phyloP scores from a whole-genome alignment of 108 stramenopile species.

The Nitzschia sp. region DNA sequence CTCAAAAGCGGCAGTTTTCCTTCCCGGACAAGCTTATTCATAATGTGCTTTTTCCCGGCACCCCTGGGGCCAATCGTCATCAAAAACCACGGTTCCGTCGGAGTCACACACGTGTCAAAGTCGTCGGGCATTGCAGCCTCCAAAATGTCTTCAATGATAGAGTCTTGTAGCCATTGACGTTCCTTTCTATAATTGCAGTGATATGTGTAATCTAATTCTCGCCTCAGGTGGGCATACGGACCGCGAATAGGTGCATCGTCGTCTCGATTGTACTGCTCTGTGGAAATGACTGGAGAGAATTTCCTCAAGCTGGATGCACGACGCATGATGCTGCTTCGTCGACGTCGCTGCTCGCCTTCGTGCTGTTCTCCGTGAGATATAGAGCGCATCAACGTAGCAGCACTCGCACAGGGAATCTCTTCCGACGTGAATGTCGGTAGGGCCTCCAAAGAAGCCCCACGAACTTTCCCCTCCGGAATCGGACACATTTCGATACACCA shows the following conservation, averaged over 20 bases:
- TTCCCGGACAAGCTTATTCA: slow-evolving; percentile 55
- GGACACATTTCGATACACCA: neutral
- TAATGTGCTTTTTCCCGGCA: slow-evolving; percentile 76
- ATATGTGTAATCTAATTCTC: slow-evolving; percentile 49
- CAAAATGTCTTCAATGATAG: slow-evolving; percentile 67
- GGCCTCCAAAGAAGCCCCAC: neutral
- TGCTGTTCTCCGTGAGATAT: neutral
- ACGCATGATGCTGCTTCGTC: neutral
- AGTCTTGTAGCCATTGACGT: slow-evolving; percentile 89
- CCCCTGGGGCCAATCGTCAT: slow-evolving; percentile 87
- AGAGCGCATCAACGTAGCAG: neutral
- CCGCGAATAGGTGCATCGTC: slow-evolving; percentile 49
- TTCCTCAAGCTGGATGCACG: slow-evolving; percentile 6
- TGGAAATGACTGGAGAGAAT: slow-evolving; percentile 30
- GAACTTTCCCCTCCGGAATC: neutral
- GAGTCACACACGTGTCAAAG: slow-evolving; percentile 37
- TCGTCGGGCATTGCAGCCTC: slow-evolving; percentile 11
- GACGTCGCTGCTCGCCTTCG: neutral
- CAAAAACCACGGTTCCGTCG: slow-evolving; percentile 82
- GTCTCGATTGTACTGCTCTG: slow-evolving; percentile 30
- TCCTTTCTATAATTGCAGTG: slow-evolving; percentile 58
- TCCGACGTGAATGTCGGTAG: neutral
- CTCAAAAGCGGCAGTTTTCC: slow-evolving; percentile 66
- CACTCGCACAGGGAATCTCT: neutral
- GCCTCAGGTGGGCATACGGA: slow-evolving; percentile 61